Evolutionary conservation across 148 eudicot species (phyloP).

Genomic region (Diospyros kaki): DNA sequence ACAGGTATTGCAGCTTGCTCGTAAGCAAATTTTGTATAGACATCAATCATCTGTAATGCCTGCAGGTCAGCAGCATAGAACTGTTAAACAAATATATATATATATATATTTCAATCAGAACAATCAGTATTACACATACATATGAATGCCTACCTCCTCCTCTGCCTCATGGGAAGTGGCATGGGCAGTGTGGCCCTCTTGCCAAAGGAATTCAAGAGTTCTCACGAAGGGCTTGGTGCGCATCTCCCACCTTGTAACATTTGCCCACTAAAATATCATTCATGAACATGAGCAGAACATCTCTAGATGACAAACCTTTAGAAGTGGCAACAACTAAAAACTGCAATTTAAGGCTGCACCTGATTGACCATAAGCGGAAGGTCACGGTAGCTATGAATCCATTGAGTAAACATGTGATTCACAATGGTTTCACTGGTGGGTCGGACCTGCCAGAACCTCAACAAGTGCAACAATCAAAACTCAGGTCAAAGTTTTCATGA

Average conservation of each 20-base stretch:
- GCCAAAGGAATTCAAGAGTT: slow-evolving; percentile 99
- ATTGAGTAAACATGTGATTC: slow-evolving; percentile 98
- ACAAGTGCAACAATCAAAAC: slow-evolving; percentile 77
- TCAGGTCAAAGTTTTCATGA: slow-evolving; percentile 32
- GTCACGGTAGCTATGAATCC: slow-evolving; percentile 99
- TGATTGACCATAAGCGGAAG: slow-evolving; percentile 98
- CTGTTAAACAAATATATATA: slow-evolving; percentile 10
- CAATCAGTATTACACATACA: background rate
- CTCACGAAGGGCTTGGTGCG: slow-evolving; percentile 98
- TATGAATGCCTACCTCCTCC: slow-evolving; percentile 59
- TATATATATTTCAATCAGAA: background rate
- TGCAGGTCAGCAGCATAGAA: slow-evolving; percentile 40
- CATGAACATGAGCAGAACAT: slow-evolving; percentile 3
- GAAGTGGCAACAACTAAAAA: background rate
- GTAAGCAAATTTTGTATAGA: slow-evolving; percentile 86
- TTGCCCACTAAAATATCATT: slow-evolving; percentile 72
- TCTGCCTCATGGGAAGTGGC: slow-evolving; percentile 95
- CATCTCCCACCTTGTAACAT: slow-evolving; percentile 99
- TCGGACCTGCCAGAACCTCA: slow-evolving; percentile 99
- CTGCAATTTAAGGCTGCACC: slow-evolving; percentile 31
- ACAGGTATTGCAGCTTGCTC: slow-evolving; percentile 99
- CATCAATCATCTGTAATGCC: slow-evolving; percentile 95
- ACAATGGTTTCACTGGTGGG: slow-evolving; percentile 99
- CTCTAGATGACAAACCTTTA: slow-evolving; percentile 7
- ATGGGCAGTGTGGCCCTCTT: slow-evolving; percentile 99